Evolutionary conservation across 371 early-diverging fungal species (phyloP).

Genomic region (Mortierella polycephala): DNA sequence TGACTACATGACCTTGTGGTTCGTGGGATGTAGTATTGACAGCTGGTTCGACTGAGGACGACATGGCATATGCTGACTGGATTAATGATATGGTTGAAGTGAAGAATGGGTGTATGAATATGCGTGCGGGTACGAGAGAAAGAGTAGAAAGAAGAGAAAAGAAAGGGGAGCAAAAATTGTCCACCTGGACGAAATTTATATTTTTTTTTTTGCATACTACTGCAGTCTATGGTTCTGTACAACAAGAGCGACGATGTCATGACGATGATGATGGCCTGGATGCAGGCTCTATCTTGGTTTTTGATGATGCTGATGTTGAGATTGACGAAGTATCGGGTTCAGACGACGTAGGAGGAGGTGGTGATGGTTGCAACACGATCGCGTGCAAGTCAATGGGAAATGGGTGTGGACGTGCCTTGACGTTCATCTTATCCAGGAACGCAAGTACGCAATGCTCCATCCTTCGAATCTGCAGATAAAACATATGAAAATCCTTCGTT

Average conservation of each 20-base stretch:
- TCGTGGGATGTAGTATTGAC: too few species aligned
- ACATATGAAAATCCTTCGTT: neutral
- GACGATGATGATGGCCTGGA: too few species aligned
- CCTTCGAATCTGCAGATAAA: conserved; percentile 55
- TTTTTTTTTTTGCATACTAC: too few species aligned
- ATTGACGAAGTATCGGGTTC: too few species aligned
- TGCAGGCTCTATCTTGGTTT: conserved; percentile 9
- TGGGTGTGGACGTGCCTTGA: conserved; percentile 17
- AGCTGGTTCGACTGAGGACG: neutral
- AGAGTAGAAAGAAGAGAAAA: neutral
- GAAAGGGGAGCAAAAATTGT: too few species aligned
- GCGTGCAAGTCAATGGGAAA: conserved; percentile 20
- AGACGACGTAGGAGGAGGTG: neutral
- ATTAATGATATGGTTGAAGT: neutral
- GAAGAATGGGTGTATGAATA: neutral
- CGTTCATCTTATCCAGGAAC: conserved; percentile 32
- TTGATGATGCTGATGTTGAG: neutral
- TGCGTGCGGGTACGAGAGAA: neutral
- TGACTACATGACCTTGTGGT: too few species aligned
- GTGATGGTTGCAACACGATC: conserved; percentile 17
- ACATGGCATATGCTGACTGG: neutral
- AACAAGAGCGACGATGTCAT: too few species aligned
- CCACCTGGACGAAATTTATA: too few species aligned
- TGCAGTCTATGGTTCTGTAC: too few species aligned
- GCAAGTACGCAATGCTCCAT: conserved; percentile 60